Percentiles rank a stretch among this genome's conserved stretches.
Evolutionary conservation across 2,329 filamentous ascomycete species (phyloP).

Genomic region (Penicillium capsulatum): DNA sequence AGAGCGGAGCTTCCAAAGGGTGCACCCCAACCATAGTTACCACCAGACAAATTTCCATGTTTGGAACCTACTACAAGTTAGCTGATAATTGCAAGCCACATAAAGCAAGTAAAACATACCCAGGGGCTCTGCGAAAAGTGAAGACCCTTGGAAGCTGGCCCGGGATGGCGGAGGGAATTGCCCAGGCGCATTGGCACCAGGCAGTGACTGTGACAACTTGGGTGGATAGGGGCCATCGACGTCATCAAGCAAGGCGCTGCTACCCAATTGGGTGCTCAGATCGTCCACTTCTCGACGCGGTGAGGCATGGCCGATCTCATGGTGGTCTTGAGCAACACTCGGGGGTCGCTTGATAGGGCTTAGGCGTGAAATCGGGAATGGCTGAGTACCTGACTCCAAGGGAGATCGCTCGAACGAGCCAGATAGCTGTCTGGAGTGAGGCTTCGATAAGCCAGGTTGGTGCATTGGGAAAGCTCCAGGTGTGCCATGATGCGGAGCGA

Average conservation of each 20-base stretch:
- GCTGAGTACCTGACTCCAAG: constrained; percentile 57
- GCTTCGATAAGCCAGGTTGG: constrained; percentile 43
- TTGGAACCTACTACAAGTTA: constrained; percentile 27
- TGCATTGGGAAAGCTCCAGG: constrained; percentile 33
- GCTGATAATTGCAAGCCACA: neutral
- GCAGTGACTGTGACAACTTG: constrained; percentile 42
- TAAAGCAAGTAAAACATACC: constrained; percentile 14
- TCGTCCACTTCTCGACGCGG: constrained; percentile 62
- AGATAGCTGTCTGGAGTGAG: constrained; percentile 74
- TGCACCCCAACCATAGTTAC: constrained; percentile 27
- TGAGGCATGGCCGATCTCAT: constrained; percentile 38
- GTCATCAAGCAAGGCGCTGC: constrained; percentile 76
- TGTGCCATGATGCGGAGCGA: constrained; percentile 44
- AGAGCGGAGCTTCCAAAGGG: constrained; percentile 40
- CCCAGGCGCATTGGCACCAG: constrained; percentile 53
- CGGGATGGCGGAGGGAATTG: constrained; percentile 40
- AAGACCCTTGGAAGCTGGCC: constrained; percentile 41
- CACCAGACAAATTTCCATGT: constrained; percentile 31
- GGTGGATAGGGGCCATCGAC: constrained; percentile 64
- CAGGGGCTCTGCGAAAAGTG: constrained; percentile 43
- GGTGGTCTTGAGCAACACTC: constrained; percentile 58
- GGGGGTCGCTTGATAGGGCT: constrained; percentile 83
- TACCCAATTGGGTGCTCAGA: constrained; percentile 75
- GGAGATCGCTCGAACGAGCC: constrained; percentile 55
- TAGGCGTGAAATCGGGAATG: constrained; percentile 74